Conservation (phyloP, 208 protist genomes). For the Trichomonas vaginalis region DNA sequence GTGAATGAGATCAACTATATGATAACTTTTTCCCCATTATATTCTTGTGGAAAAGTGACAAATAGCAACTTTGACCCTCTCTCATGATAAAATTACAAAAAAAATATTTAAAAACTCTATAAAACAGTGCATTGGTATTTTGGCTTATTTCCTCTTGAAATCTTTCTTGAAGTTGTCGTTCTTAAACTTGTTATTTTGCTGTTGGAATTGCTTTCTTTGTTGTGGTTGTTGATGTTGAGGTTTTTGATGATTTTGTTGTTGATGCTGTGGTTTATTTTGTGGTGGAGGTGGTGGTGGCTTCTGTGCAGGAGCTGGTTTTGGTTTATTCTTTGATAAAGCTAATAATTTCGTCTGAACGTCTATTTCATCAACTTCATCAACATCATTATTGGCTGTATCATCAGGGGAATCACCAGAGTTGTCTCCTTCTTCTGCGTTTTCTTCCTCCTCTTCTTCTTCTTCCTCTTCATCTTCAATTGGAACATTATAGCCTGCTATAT, state of each 20-base stretch:
- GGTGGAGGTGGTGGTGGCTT: neutral
- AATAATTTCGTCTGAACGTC: neutral
- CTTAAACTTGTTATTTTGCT: neutral
- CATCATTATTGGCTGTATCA: neutral
- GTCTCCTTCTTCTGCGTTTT: neutral
- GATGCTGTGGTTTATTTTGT: neutral
- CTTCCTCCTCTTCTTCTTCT: neutral
- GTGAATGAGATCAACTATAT: too few species aligned
- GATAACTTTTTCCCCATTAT: too few species aligned
- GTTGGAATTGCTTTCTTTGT: neutral
- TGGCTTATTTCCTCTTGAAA: too few species aligned
- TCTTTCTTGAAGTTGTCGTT: neutral
- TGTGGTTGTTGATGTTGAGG: neutral
- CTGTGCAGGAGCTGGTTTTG: neutral
- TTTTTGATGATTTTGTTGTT: neutral
- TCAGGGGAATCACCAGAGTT: neutral
- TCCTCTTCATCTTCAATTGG: neutral
- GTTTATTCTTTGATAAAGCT: neutral
- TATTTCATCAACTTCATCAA: neutral
- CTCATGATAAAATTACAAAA: too few species aligned
- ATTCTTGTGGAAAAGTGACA: too few species aligned
- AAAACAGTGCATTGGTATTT: too few species aligned
- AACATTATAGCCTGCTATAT: neutral
- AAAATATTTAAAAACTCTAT: too few species aligned
- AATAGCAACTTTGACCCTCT: too few species aligned